phyloP scores from a whole-genome alignment of 179 eudicot species.

The Gypsophila paniculata region DNA sequence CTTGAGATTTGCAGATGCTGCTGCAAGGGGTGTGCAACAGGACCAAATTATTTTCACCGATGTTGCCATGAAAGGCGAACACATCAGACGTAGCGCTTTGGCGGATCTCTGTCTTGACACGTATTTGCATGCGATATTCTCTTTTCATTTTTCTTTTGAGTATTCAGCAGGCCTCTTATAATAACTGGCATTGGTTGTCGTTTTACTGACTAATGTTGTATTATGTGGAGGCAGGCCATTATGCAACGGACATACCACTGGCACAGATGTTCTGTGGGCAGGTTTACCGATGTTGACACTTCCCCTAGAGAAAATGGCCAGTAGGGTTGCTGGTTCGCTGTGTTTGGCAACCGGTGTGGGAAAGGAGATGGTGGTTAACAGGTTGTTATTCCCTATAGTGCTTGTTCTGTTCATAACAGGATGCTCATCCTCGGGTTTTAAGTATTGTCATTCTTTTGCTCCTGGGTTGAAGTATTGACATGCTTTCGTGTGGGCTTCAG shows the following conservation, averaged over 20 bases:
- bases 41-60: slow-evolving; percentile 96
- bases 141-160: neutral
- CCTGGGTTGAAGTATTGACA: neutral
- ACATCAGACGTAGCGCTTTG: slow-evolving; percentile 84
- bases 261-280: slow-evolving; percentile 98
- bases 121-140: slow-evolving; percentile 32
- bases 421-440: neutral
- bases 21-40: slow-evolving; percentile 87
- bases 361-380: slow-evolving; percentile 82
- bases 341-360: slow-evolving; percentile 97
- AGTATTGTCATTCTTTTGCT: neutral
- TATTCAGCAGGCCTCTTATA: neutral
- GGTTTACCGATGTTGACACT: slow-evolving; percentile 95
- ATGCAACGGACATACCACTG: slow-evolving; percentile 98
- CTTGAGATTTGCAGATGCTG: slow-evolving; percentile 65
- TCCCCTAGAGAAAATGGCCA: slow-evolving; percentile 98
- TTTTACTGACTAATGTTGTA: slow-evolving; percentile 11
- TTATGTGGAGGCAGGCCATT: slow-evolving; percentile 56
- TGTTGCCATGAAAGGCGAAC: slow-evolving; percentile 93
- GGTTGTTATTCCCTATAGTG: slow-evolving; percentile 34
- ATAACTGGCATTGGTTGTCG: neutral
- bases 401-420: neutral
- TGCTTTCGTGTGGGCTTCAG: neutral
- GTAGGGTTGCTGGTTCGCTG: slow-evolving; percentile 96
- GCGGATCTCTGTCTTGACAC: slow-evolving; percentile 97